These are phyloP conservation scores for Neurospora sp. DNA, from an alignment of 495 filamentous ascomycete genomes.

Conservation along the genomic window DNA sequence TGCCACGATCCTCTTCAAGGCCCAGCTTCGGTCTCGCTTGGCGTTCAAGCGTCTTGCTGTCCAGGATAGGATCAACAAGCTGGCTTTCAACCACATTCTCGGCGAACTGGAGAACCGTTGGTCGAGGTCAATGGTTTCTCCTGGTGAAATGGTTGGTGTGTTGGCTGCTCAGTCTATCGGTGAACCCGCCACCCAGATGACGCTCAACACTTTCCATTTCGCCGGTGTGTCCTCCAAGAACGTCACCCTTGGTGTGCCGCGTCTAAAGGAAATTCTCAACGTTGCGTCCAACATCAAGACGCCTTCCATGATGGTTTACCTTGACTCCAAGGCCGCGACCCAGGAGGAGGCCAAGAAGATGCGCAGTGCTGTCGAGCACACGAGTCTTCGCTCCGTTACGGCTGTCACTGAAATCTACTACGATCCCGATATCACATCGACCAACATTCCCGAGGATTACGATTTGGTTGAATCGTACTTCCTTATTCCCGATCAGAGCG, in stretches of 20 bases:
- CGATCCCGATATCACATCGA: conserved; percentile 80
- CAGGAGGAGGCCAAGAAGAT: conserved; percentile 78
- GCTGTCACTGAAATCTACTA: conserved; percentile 93
- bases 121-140: conserved; percentile 64
- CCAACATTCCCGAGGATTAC: conserved; percentile 72
- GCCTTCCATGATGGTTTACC: conserved; percentile 91
- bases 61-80: conserved; percentile 73
- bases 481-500: conserved; percentile 70
- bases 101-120: conserved; percentile 87
- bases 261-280: conserved; percentile 98
- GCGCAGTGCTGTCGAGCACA: conserved; percentile 85
- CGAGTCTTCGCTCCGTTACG: conserved; percentile 84
- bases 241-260: conserved; percentile 95
- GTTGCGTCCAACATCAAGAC: conserved; percentile 98
- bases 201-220: conserved; percentile 99
- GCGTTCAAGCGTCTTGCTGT: conserved; percentile 86
- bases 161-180: conserved; percentile 97
- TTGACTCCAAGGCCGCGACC: conserved; percentile 46
- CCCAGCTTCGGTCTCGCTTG: conserved; percentile 76
- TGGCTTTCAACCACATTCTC: conserved; percentile 86
- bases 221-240: conserved; percentile 99
- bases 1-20: conserved; percentile 83
- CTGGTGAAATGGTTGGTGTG: conserved; percentile 98
- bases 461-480: conserved; percentile 98
- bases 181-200: conserved; percentile 99